Evolutionary conservation across 192 early-diverging fungal genomes (phyloP).

Genomic region (Gaertneriomyces semiglobifer): DNA sequence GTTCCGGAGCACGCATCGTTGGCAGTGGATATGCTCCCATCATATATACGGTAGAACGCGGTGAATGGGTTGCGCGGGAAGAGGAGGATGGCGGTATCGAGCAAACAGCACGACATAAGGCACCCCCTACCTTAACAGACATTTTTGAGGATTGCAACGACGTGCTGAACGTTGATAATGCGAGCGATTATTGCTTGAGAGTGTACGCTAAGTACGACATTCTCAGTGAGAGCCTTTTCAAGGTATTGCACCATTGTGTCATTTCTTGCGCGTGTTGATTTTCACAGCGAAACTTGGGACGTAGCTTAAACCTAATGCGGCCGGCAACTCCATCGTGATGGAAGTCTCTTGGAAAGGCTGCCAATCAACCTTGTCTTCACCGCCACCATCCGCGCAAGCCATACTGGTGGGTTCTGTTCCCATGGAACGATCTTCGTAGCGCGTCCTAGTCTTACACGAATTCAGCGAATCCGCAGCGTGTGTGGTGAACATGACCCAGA

Average conservation of each 20-base stretch:
- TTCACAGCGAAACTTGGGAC: too few relatives aligned
- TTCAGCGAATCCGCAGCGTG: slow-evolving; percentile 13
- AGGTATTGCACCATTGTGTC: not conserved
- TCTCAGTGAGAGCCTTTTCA: slow-evolving; percentile 21
- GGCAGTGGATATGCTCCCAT: not conserved
- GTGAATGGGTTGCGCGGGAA: slow-evolving; percentile 9
- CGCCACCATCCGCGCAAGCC: slow-evolving; percentile 19
- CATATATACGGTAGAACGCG: not conserved
- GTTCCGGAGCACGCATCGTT: not conserved
- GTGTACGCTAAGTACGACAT: slow-evolving; percentile 22
- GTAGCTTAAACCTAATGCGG: not conserved
- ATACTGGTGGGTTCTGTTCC: slow-evolving; percentile 15
- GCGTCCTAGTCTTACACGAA: not conserved
- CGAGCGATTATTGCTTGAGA: not conserved
- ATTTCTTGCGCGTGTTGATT: not conserved
- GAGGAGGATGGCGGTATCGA: not conserved
- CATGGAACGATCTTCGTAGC: not conserved
- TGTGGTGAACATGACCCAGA: slow-evolving; percentile 19
- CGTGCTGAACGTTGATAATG: not conserved
- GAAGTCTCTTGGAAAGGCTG: slow-evolving; percentile 24
- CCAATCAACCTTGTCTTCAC: not conserved
- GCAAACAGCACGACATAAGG: not conserved
- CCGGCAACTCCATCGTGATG: slow-evolving; percentile 25
- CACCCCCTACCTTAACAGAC: not conserved
- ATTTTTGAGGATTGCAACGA: slow-evolving; percentile 4